Evolutionary conservation across 2,329 filamentous ascomycete species (phyloP).

Genomic region (Colletotrichum theobromicola): DNA sequence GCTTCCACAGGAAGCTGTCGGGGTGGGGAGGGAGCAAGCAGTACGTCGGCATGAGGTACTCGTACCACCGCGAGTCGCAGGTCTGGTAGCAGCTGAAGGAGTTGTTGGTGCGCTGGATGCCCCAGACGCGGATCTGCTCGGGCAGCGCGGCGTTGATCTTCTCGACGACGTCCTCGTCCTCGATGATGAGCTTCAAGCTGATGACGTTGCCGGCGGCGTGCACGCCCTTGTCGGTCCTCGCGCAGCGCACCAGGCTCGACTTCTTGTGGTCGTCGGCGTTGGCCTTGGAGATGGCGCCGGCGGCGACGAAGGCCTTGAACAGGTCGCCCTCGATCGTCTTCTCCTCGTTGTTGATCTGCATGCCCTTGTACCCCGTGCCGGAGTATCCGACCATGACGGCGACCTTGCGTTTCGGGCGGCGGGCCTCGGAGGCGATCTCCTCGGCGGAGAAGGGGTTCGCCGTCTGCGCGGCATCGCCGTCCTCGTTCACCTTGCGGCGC

Average conservation of each 20-base stretch:
- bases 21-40: conserved; percentile 92
- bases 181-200: conserved; percentile 92
- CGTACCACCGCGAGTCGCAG: conserved; percentile 95
- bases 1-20: conserved; percentile 82
- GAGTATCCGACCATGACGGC: conserved; percentile 96
- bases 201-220: conserved; percentile 96
- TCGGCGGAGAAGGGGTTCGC: conserved; percentile 68
- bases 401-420: conserved; percentile 93
- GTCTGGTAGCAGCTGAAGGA: conserved; percentile 94
- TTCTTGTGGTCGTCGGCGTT: conserved; percentile 98
- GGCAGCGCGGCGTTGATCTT: conserved; percentile 90
- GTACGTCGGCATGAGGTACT: conserved; percentile 94
- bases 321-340: conserved; percentile 97
- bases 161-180: conserved; percentile 84
- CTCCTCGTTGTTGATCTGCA: conserved; percentile 85
- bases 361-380: conserved; percentile 94
- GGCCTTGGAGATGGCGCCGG: conserved; percentile 93
- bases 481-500: conserved; percentile 43
- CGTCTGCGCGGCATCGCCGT: conserved; percentile 26
- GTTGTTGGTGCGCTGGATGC: conserved; percentile 86
- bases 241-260: conserved; percentile 90
- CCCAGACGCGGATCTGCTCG: conserved; percentile 94
- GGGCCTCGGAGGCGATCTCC: conserved; percentile 86
- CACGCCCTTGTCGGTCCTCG: conserved; percentile 95
- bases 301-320: conserved; percentile 88